A percentile compares a stretch with the other conserved stretches of the same genome.
Conservation (phyloP, 176 grass and related monocot species). For the Avena eriantha region DNA sequence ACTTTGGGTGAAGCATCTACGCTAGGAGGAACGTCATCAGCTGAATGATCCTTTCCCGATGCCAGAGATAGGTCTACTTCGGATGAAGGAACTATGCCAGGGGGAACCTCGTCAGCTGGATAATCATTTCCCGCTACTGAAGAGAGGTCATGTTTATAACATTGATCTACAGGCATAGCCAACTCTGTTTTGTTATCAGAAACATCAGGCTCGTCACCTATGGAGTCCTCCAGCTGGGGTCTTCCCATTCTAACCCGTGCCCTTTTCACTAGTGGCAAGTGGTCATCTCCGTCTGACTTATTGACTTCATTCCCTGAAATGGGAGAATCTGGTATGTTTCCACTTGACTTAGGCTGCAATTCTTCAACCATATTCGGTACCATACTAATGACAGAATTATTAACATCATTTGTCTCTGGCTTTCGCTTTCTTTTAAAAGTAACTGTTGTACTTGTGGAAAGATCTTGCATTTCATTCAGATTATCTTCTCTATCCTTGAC, state of each 20-base stretch:
- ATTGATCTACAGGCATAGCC: slow-evolving; percentile 40
- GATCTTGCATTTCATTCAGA: slow-evolving; percentile 53
- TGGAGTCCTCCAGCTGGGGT: slow-evolving; percentile 39
- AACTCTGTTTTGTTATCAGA: slow-evolving; percentile 42
- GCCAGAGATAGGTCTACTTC: slow-evolving; percentile 30
- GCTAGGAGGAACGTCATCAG: not conserved
- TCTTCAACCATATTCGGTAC: slow-evolving; percentile 40
- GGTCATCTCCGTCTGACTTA: slow-evolving; percentile 89
- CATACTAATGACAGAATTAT: slow-evolving; percentile 34
- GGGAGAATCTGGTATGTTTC: slow-evolving; percentile 49
- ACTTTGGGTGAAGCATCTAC: slow-evolving; percentile 46
- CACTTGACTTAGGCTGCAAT: slow-evolving; percentile 45
- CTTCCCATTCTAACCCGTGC: slow-evolving; percentile 93
- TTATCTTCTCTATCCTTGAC: slow-evolving; percentile 56
- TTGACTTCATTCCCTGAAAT: slow-evolving; percentile 68
- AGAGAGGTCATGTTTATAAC: slow-evolving; percentile 25
- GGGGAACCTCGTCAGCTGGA: slow-evolving; percentile 5
- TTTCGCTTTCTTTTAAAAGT: slow-evolving; percentile 79
- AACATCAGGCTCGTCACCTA: slow-evolving; percentile 45
- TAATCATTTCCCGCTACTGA: slow-evolving; percentile 42
- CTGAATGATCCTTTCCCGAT: not conserved
- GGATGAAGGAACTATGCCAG: slow-evolving; percentile 39
- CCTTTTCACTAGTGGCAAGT: slow-evolving; percentile 97
- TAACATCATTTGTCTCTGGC: slow-evolving; percentile 49
- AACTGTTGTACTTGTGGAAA: slow-evolving; percentile 47